Percentiles rank a stretch among this genome's conserved stretches.
phyloP scores from a whole-genome alignment of 2,329 filamentous ascomycete species.

The Talaromyces sp. region DNA sequence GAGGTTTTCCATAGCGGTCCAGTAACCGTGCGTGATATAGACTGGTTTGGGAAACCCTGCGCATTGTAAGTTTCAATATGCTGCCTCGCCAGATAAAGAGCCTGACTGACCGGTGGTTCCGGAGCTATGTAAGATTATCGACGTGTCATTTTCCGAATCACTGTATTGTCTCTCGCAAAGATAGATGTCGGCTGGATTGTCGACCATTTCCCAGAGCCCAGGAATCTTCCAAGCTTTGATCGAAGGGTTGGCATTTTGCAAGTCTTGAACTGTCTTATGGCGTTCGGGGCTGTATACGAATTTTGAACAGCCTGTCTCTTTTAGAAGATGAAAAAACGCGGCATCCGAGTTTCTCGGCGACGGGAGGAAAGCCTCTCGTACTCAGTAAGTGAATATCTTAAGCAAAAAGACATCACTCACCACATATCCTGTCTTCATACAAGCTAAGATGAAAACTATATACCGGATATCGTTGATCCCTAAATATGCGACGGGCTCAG shows the following conservation, averaged over 20 bases:
- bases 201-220: constrained; percentile 13
- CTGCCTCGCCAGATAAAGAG: neutral
- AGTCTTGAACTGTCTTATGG: constrained; percentile 35
- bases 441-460: constrained; percentile 17
- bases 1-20: constrained; percentile 10
- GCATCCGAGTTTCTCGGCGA: constrained; percentile 19
- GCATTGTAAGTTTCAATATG: constrained; percentile 26
- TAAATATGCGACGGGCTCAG: constrained; percentile 20
- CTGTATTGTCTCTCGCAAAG: constrained; percentile 15
- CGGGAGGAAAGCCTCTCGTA: constrained; percentile 14
- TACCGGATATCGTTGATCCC: constrained; percentile 21
- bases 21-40: constrained; percentile 22
- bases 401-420: constrained; percentile 7
- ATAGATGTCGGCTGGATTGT: constrained; percentile 12
- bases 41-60: constrained; percentile 27
- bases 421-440: constrained; percentile 20
- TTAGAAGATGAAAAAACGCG: constrained; percentile 14
- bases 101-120: constrained; percentile 28
- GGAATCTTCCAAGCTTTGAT: constrained; percentile 12
- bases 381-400: neutral
- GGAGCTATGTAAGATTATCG: constrained; percentile 31
- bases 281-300: constrained; percentile 24
- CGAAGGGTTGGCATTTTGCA: constrained; percentile 9
- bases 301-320: constrained; percentile 13
- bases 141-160: constrained; percentile 17